Evolutionary conservation across 1,284 basidiomycete genomes (phyloP), one percentile per base, ranked within the genome.

Genomic region (Ganoderma meredithae): DNA sequence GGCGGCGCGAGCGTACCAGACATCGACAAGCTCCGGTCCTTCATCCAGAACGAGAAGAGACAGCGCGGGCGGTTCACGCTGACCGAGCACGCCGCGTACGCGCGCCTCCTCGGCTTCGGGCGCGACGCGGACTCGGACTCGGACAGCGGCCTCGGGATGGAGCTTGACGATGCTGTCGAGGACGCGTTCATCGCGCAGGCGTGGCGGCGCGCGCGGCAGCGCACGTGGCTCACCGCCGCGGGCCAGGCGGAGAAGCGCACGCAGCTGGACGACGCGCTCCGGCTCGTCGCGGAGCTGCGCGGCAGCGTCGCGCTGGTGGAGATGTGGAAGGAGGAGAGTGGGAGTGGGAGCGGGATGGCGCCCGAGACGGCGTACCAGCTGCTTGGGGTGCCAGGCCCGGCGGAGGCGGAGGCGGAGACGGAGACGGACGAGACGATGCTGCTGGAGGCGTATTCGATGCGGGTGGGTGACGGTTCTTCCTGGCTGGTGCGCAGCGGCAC

Each of bases 391-490:
- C 89, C 90, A 3, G 27, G 27, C 27, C 27, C 27, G 36, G 36
- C 36, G 36, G 36, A 36, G 36, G 36, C n/a, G n/a, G n/a, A 36
- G 33, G 33, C 4, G 33, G 33, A 36, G 7, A 81, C 82, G 62
- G 90, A 90, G 19, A 84, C 90, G 8, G 93, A 95, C 63, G 95
- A 97, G 64, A 81, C 83, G 13, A 91, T 94, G 85, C 76, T 96
- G 40, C 84, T 94, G 63, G 90, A 89, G 1, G 85, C 95, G 12
- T 95, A 85, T 76, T 81, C 84, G 56, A 86, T 96, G 83, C 81
- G 93, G 80, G 94, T 94, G 74, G 65, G 91, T 82, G 56, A 41
- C 76, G 62, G 8, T 41, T 13, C 3, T 67, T n/a, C n/a, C 47
- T 55, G 44, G 36, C 49, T 55, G 49, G 27, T 3, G 27, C 27